Conservation (phyloP, 1,139 yeast genomes). For the Pichia sp. region DNA sequence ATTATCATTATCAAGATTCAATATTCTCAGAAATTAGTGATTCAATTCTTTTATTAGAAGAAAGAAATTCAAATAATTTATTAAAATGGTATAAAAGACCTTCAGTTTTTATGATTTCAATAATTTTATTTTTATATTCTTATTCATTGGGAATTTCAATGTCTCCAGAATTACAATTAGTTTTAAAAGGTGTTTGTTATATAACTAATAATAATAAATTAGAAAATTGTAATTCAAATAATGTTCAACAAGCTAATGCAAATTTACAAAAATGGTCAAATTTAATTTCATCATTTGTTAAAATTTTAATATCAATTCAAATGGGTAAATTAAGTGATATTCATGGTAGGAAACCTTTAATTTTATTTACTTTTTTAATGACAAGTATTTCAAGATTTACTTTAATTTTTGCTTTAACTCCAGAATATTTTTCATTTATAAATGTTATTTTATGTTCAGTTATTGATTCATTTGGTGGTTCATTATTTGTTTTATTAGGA, state of each 20-base stretch:
- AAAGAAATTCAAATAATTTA: slow-evolving; percentile 18
- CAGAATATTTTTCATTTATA: slow-evolving; percentile 31
- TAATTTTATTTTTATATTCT: slow-evolving; percentile 19
- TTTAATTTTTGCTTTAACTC: slow-evolving; percentile 31
- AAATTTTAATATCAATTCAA: slow-evolving; percentile 39
- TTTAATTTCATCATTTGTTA: slow-evolving; percentile 19
- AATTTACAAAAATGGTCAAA: slow-evolving; percentile 23
- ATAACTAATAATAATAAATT: slow-evolving; percentile 4
- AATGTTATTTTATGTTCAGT: slow-evolving; percentile 35
- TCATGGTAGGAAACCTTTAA: slow-evolving; percentile 51
- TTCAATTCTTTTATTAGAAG: slow-evolving; percentile 16
- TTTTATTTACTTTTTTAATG: slow-evolving; percentile 31
- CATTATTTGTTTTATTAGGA: slow-evolving; percentile 43
- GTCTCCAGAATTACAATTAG: slow-evolving; percentile 23
- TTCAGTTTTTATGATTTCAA: slow-evolving; percentile 23
- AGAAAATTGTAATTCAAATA: slow-evolving; percentile 18
- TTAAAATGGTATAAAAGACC: slow-evolving; percentile 29
- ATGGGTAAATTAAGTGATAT: slow-evolving; percentile 60
- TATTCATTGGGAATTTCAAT: slow-evolving; percentile 20
- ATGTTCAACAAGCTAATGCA: slow-evolving; percentile 23
- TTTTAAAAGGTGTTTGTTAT: slow-evolving; percentile 22
- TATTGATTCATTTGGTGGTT: slow-evolving; percentile 51
- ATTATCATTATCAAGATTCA: slow-evolving; percentile 2
- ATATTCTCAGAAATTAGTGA: slow-evolving; percentile 12
- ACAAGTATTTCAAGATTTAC: slow-evolving; percentile 29